Evolutionary conservation across 306 rosid species (phyloP).

Genomic region (Myrica gale): DNA sequence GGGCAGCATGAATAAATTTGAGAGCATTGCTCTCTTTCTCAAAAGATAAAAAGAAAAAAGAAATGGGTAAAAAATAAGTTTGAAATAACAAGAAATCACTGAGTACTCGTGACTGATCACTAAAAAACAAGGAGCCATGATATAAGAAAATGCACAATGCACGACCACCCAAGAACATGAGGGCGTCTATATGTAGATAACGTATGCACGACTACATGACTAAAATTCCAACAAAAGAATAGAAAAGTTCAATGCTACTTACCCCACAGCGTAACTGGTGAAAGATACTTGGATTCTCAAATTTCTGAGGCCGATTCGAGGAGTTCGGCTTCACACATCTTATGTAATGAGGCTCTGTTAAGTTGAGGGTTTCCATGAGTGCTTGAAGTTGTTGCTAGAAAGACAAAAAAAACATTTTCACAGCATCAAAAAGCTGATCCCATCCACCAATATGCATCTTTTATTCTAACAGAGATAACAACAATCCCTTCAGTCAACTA

Average conservation of each 20-base stretch:
- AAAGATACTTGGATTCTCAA: constrained; percentile 83
- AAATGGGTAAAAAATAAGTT: too few species aligned
- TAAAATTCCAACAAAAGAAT: constrained; percentile 24
- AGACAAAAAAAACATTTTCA: constrained; percentile 21
- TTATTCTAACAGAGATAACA: not conserved
- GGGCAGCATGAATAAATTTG: too few species aligned
- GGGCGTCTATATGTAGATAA: constrained; percentile 18
- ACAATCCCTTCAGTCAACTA: not conserved
- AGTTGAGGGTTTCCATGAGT: constrained; percentile 85
- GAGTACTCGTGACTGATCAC: not conserved
- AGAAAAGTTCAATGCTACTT: constrained; percentile 39
- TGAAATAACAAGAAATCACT: not conserved
- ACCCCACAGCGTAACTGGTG: constrained; percentile 99
- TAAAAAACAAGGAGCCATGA: not conserved
- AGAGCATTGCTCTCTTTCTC: too few species aligned
- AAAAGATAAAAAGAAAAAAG: too few species aligned
- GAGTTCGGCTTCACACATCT: constrained; percentile 98
- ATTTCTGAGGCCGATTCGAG: constrained; percentile 77
- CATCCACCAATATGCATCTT: not conserved
- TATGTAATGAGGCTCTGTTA: constrained; percentile 92
- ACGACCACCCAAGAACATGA: not conserved
- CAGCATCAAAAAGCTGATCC: constrained; percentile 21
- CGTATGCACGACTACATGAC: constrained; percentile 6
- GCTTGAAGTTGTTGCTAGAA: constrained; percentile 95
- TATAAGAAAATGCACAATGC: not conserved